Percentiles rank a stretch among this genome's conserved stretches.
These are phyloP conservation scores for Lactarius akahatsu DNA, from an alignment of 768 basidiomycete species.

Conservation along the genomic window DNA sequence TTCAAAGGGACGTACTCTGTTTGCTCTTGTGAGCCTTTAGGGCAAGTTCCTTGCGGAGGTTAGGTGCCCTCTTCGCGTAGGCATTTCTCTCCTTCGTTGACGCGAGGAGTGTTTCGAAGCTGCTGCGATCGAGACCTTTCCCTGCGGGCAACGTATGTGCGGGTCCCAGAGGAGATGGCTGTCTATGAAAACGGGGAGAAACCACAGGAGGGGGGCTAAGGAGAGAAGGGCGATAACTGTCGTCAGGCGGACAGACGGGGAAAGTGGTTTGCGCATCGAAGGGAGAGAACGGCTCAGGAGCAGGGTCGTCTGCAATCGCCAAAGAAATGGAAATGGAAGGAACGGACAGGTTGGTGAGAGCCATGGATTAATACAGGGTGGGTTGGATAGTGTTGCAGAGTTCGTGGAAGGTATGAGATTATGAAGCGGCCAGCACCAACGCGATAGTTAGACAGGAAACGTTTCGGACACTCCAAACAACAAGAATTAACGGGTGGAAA, in stretches of 20 bases:
- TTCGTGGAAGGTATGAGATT: conserved; percentile 21
- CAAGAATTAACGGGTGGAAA: conserved; percentile 38
- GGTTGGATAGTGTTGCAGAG: conserved; percentile 27
- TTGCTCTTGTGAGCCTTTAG: conserved; percentile 70
- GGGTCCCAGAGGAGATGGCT: conserved; percentile 53
- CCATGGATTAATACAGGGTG: conserved; percentile 32
- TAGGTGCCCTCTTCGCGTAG: conserved; percentile 46
- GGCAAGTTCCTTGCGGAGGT: conserved; percentile 74
- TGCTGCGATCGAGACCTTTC: conserved; percentile 59
- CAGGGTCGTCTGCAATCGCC: conserved; percentile 54
- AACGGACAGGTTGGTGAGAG: conserved; percentile 42
- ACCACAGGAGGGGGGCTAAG: conserved; percentile 56
- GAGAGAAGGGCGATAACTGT: conserved; percentile 56
- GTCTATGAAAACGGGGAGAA: conserved; percentile 42
- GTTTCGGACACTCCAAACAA: conserved; percentile 29
- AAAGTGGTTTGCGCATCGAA: conserved; percentile 42
- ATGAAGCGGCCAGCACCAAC: conserved; percentile 40
- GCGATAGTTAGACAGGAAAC: conserved; percentile 28
- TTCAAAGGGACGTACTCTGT: conserved; percentile 53
- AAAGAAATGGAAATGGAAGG: conserved; percentile 72
- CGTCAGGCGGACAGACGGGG: conserved; percentile 43
- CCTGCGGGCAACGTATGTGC: conserved; percentile 38
- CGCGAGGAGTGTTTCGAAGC: conserved; percentile 63
- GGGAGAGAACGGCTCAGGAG: conserved; percentile 61
- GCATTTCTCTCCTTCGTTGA: conserved; percentile 58